phyloP scores from a whole-genome alignment of 2,329 filamentous ascomycete genomes.

The Microascus cirrosus region DNA sequence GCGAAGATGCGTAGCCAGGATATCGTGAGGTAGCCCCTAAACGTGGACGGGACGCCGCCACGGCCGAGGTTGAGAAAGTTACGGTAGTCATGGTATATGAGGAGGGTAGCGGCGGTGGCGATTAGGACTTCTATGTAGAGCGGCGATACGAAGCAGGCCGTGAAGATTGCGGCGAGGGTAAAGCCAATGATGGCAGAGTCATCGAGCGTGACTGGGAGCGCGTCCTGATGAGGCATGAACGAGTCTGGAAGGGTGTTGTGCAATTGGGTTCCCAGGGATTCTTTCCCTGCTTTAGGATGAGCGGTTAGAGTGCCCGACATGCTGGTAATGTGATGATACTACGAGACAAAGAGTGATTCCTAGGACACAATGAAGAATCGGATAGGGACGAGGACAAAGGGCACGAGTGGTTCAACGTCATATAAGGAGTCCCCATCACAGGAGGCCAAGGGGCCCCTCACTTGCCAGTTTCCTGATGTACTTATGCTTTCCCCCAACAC shows the following conservation, averaged over 20 bases:
- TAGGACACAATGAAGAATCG: background rate
- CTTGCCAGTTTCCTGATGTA: background rate
- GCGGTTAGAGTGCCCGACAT: background rate
- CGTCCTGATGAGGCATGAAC: slow-evolving; percentile 22
- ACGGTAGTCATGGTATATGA: slow-evolving; percentile 59
- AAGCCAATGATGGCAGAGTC: slow-evolving; percentile 33
- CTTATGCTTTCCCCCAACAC: background rate
- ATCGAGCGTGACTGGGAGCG: slow-evolving; percentile 41
- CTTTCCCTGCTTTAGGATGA: background rate
- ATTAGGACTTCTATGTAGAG: slow-evolving; percentile 37
- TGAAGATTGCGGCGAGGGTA: slow-evolving; percentile 33
- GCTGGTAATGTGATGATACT: background rate
- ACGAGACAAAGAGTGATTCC: background rate
- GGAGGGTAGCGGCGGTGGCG: slow-evolving; percentile 34
- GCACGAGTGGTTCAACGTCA: background rate
- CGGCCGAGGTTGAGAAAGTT: slow-evolving; percentile 70
- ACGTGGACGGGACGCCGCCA: slow-evolving; percentile 67
- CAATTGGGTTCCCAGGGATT: background rate
- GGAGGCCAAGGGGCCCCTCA: background rate
- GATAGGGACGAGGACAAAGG: background rate
- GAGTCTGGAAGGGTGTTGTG: background rate
- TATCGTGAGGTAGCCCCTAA: slow-evolving; percentile 61
- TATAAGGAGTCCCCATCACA: background rate
- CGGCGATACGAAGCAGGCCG: slow-evolving; percentile 39
- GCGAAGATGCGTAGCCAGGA: slow-evolving; percentile 62